These are phyloP conservation scores for Termitomyces sp. DNA, from an alignment of 768 basidiomycete genomes.

Conservation along the genomic window DNA sequence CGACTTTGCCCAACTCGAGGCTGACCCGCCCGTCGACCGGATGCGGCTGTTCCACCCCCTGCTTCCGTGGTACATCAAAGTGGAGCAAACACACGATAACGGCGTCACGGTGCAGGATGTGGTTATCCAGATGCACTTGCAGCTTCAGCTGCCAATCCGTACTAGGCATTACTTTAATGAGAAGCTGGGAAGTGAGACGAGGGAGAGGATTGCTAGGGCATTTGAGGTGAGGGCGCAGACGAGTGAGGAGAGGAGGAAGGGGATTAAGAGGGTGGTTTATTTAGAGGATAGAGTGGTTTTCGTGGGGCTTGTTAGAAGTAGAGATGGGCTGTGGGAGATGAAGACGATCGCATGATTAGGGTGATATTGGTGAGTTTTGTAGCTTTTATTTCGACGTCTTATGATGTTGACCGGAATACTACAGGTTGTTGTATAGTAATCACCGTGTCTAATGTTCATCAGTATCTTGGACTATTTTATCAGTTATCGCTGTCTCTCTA, in stretches of 20 bases:
- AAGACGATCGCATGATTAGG: conserved; percentile 28
- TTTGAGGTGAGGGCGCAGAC: conserved; percentile 41
- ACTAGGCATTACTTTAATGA: conserved; percentile 60
- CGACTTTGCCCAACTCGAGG: conserved; percentile 54
- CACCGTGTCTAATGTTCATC: no score
- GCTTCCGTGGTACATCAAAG: conserved; percentile 69
- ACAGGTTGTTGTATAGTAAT: no score
- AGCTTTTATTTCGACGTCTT: no score
- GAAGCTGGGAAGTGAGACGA: conserved; percentile 43
- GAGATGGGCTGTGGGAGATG: conserved; percentile 64
- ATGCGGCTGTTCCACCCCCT: conserved; percentile 56
- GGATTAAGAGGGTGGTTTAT: conserved; percentile 59
- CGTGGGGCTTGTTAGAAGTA: conserved; percentile 49
- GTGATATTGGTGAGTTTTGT: conserved; percentile 54
- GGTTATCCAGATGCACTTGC: conserved; percentile 39
- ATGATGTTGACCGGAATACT: no score
- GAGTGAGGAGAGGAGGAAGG: conserved; percentile 28
- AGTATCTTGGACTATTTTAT: no score
- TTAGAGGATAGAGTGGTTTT: conserved; percentile 50
- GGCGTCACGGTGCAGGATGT: conserved; percentile 63
- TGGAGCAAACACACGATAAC: conserved; percentile 37
- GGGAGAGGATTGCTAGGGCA: conserved; percentile 39
- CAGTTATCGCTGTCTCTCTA: no score
- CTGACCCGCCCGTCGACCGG: conserved; percentile 42
- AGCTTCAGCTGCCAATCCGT: conserved; percentile 42